Percentiles rank a stretch among this genome's conserved stretches.
These are phyloP conservation scores for Papilionanthe hybrid DNA, from an alignment of 116 monocot genomes.

Conservation along the genomic window DNA sequence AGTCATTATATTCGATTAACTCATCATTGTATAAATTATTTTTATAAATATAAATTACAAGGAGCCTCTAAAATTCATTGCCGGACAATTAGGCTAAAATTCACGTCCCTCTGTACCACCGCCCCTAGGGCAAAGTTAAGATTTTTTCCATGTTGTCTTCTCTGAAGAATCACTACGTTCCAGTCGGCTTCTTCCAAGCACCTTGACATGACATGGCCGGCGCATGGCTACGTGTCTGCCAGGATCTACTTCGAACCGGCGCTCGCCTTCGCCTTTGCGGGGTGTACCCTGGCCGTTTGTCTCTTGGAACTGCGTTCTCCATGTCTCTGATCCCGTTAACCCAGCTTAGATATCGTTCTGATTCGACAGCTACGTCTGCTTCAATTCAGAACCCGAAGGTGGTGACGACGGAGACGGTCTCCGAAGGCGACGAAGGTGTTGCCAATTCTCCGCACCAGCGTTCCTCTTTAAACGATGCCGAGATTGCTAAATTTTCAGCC, in stretches of 20 bases:
- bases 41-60: too few relatives aligned
- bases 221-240: constrained; percentile 9
- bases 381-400: not conserved
- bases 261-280: not conserved
- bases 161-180: too few relatives aligned
- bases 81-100: too few relatives aligned
- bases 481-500: constrained; percentile 77
- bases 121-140: too few relatives aligned
- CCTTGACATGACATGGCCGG: not conserved
- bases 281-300: constrained; percentile 10
- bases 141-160: too few relatives aligned
- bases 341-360: constrained; percentile 20
- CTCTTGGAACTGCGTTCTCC: not conserved
- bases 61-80: too few relatives aligned
- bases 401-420: not conserved
- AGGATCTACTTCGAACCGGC: not conserved
- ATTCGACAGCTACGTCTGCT: constrained; percentile 9
- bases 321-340: not conserved
- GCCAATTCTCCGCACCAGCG: not conserved
- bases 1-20: too few relatives aligned
- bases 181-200: not conserved
- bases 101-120: too few relatives aligned
- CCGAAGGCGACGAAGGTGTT: not conserved
- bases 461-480: constrained; percentile 60
- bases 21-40: too few relatives aligned